Percentiles rank a stretch among this genome's conserved stretches.
These are phyloP conservation scores for Talaromyces sp. DNA, from an alignment of 2,329 filamentous ascomycete species.

Conservation along the genomic window DNA sequence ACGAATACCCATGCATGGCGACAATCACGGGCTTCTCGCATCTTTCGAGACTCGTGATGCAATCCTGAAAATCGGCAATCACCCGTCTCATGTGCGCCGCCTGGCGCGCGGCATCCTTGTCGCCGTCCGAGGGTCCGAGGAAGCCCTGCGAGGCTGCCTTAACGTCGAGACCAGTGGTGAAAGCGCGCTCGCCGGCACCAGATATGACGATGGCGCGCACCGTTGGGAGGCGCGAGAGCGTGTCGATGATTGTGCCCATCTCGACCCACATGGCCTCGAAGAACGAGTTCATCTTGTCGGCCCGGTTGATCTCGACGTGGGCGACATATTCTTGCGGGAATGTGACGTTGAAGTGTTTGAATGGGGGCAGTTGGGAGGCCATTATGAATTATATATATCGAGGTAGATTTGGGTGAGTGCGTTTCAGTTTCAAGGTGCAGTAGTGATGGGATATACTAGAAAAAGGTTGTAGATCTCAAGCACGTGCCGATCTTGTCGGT, in stretches of 20 bases:
- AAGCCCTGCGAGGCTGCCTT: constrained; percentile 49
- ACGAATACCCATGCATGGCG: constrained; percentile 70
- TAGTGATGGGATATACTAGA: background rate
- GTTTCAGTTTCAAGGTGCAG: too few relatives aligned
- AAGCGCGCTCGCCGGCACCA: constrained; percentile 75
- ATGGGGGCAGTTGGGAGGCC: constrained; percentile 9
- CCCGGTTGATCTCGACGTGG: constrained; percentile 88
- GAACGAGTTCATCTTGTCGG: constrained; percentile 84
- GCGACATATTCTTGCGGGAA: constrained; percentile 68
- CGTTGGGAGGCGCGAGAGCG: constrained; percentile 64
- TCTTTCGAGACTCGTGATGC: constrained; percentile 68
- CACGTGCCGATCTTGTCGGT: background rate
- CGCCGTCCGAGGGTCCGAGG: constrained; percentile 28
- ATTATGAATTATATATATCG: background rate
- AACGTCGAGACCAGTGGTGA: constrained; percentile 82
- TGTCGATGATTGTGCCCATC: constrained; percentile 64
- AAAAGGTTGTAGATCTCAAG: background rate
- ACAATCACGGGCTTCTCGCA: constrained; percentile 91
- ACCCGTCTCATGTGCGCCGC: constrained; percentile 60
- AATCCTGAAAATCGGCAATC: constrained; percentile 74
- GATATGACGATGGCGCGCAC: constrained; percentile 75
- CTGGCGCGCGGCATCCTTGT: constrained; percentile 58
- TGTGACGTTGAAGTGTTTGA: constrained; percentile 65
- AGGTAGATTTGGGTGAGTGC: background rate
- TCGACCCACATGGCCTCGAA: constrained; percentile 81